Evolutionary conservation across 2,329 filamentous ascomycete species (phyloP), one percentile per base, ranked within the genome.

Genomic region (Sclerotinia borealis): DNA sequence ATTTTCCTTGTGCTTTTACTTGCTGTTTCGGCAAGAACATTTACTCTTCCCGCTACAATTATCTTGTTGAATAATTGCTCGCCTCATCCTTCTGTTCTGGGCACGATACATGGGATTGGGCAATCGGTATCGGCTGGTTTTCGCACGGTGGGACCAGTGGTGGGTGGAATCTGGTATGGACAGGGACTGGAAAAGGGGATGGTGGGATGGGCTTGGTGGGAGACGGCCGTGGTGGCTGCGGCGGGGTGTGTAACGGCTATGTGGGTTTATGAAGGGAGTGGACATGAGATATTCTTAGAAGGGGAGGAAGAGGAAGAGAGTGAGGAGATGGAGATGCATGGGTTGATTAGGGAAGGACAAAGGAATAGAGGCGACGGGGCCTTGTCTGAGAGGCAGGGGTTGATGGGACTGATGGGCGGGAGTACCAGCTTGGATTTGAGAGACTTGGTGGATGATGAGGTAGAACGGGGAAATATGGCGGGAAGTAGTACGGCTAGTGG

Each of bases 61-160:
- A 87, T 88, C 3, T 72, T 85, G 43, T 77, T 87, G 17, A 87
- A 87, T 63, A 86, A 87, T 65, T 81, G 79, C 54, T 81, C 81
- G 43, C 83, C 85, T 0, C 80, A 85, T 67, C 79, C 81, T 0
- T 78, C 75, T 31, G 79, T 86, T 0, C 72, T 86, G 9, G 84
- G 81, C 0, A 86, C 83, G 0, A 78, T 87, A 2, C 83, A 87
- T 65, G 84, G 84, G 0, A 75, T 86, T 8, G 83, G 82, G 0
- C 83, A 85, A 70, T 83, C 80, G 63, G 78, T 83, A 27, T 78
- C 79, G 15, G 81, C 80, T 17, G 81, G 77, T 0, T 82, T 81
- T 54, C 76, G 84, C 9, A 85, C 83, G 0, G 65, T 86, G 2
- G 84, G 84, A 0, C 84, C 84, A 0, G 77, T 85, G 6, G 69